These are phyloP conservation scores for Purpureocillium takamizusanense DNA, from an alignment of 2,329 filamentous ascomycete genomes.

Conservation along the genomic window DNA sequence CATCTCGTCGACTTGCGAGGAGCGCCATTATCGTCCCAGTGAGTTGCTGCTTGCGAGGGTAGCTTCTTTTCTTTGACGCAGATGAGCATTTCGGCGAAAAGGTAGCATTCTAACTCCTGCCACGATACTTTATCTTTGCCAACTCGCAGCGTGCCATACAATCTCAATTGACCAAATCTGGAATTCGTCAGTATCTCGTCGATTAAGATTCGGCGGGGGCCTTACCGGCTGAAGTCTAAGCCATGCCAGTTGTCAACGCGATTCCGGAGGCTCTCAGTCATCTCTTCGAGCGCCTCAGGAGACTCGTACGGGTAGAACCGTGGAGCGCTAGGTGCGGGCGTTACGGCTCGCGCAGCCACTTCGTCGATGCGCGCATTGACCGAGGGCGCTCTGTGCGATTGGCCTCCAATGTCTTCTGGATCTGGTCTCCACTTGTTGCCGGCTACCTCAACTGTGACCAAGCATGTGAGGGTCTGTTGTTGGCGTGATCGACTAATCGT, in stretches of 20 bases:
- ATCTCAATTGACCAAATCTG: slow-evolving; percentile 82
- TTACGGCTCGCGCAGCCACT: slow-evolving; percentile 45
- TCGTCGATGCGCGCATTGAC: slow-evolving; percentile 40
- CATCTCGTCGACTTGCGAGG: slow-evolving; percentile 63
- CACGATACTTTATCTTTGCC: slow-evolving; percentile 94
- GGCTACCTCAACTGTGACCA: slow-evolving; percentile 88
- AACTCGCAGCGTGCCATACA: slow-evolving; percentile 84
- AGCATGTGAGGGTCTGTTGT: slow-evolving; percentile 88
- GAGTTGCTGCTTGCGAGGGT: slow-evolving; percentile 36
- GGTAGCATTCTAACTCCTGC: slow-evolving; percentile 95
- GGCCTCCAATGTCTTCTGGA: slow-evolving; percentile 64
- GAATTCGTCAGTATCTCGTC: slow-evolving; percentile 6
- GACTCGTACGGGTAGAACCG: slow-evolving; percentile 66
- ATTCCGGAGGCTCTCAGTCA: slow-evolving; percentile 73
- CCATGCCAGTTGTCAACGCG: slow-evolving; percentile 99
- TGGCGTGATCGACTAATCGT: slow-evolving; percentile 86
- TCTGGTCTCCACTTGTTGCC: slow-evolving; percentile 87
- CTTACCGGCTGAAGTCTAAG: slow-evolving; percentile 73
- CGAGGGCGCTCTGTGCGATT: slow-evolving; percentile 32
- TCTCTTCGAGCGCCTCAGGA: slow-evolving; percentile 67
- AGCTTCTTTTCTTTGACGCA: slow-evolving; percentile 96
- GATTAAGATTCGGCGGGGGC: neutral
- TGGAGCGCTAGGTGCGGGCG: slow-evolving; percentile 47
- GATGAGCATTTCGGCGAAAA: slow-evolving; percentile 98
- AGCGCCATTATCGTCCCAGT: slow-evolving; percentile 55